Conservation (phyloP, 345 rosid species). For the Mallotus nudiflorus region DNA sequence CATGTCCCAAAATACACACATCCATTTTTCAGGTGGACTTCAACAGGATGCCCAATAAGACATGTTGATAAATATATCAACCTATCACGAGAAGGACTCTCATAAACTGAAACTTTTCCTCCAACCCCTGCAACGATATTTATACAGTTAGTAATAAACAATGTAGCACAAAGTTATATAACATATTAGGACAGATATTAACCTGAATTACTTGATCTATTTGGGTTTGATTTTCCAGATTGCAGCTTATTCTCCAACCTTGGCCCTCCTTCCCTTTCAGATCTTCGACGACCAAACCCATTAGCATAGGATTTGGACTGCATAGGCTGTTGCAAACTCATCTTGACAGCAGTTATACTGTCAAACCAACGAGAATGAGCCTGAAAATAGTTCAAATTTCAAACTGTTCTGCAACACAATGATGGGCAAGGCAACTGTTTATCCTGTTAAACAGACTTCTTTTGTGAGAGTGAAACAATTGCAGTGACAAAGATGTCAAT, state of each 20-base stretch:
- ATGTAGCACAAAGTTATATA: constrained; percentile 3
- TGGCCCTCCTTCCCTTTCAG: constrained; percentile 55
- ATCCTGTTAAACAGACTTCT: neutral
- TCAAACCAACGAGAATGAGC: neutral
- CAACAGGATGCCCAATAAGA: constrained; percentile 82
- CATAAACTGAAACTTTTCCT: constrained; percentile 49
- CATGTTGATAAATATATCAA: constrained; percentile 63
- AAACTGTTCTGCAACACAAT: neutral
- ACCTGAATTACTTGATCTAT: constrained; percentile 51
- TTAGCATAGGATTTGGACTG: constrained; percentile 56
- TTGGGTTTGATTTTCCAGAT: constrained; percentile 51
- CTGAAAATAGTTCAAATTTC: constrained; percentile 1
- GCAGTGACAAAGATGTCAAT: too few relatives aligned
- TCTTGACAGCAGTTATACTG: constrained; percentile 12
- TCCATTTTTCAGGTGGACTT: constrained; percentile 88
- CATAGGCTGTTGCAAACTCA: constrained; percentile 51
- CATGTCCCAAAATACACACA: constrained; percentile 78
- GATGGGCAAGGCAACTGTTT: neutral
- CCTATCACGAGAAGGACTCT: constrained; percentile 62
- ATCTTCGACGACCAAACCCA: constrained; percentile 63
- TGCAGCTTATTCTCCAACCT: constrained; percentile 54
- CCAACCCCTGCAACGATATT: constrained; percentile 39
- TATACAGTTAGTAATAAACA: constrained; percentile 22
- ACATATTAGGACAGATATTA: constrained; percentile 20
- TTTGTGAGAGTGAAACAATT: too few relatives aligned